These are phyloP conservation scores for Xerocomus brunneocitrinus DNA, from an alignment of 768 basidiomycete genomes.

Conservation along the genomic window DNA sequence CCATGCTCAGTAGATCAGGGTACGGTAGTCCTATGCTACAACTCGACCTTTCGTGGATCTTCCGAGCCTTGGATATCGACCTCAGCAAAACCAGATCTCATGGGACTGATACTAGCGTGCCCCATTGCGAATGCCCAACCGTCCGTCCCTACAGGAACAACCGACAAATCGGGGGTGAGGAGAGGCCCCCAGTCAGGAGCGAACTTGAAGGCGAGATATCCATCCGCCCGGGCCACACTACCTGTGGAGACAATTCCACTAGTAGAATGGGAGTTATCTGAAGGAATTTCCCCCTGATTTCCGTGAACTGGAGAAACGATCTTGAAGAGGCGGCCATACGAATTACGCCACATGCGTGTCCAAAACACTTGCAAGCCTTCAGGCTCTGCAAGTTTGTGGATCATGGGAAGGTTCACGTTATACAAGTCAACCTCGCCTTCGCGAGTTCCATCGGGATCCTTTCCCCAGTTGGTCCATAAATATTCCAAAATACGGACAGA, in stretches of 20 bases:
- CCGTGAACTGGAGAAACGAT: constrained; percentile 27
- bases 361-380: constrained; percentile 66
- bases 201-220: constrained; percentile 66
- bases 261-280: constrained; percentile 44
- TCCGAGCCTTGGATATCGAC: constrained; percentile 6
- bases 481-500: constrained; percentile 62
- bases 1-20: neutral
- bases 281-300: constrained; percentile 23
- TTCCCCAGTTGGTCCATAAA: constrained; percentile 85
- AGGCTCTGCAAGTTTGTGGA: constrained; percentile 56
- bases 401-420: constrained; percentile 83
- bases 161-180: constrained; percentile 52
- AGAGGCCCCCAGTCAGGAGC: constrained; percentile 66
- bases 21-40: constrained; percentile 44
- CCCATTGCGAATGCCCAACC: constrained; percentile 74
- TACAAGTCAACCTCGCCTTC: constrained; percentile 75
- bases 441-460: constrained; percentile 53
- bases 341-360: constrained; percentile 83
- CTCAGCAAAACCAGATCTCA: constrained; percentile 73
- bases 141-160: constrained; percentile 75
- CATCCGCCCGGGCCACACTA: constrained; percentile 17
- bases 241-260: neutral
- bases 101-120: constrained; percentile 71
- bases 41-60: constrained; percentile 13
- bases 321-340: constrained; percentile 79